Conservation (phyloP, 106 monocot genomes). For the Iris macrosiphon region DNA sequence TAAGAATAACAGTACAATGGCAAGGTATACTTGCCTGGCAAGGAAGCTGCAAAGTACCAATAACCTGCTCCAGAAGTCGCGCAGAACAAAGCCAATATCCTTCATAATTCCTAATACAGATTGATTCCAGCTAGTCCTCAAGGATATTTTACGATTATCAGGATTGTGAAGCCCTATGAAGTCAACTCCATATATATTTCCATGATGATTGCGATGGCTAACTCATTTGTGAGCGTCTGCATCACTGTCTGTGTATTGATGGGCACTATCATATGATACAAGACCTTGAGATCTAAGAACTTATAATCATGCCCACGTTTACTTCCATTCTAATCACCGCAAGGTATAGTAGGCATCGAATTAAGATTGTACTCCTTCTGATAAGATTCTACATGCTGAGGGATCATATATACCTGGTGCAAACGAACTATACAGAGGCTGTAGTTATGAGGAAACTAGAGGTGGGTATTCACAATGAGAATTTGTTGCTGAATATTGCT, state of each 20-base stretch:
- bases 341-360: slow-evolving; percentile 80
- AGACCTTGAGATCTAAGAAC: slow-evolving; percentile 89
- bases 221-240: slow-evolving; percentile 99
- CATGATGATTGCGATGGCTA: slow-evolving; percentile 95
- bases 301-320: slow-evolving; percentile 98
- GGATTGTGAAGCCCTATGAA: slow-evolving; percentile 99
- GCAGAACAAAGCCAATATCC: too few relatives aligned
- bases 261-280: slow-evolving; percentile 92
- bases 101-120: slow-evolving; percentile 80
- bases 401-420: slow-evolving; percentile 96
- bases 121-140: slow-evolving; percentile 93
- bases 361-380: slow-evolving; percentile 74
- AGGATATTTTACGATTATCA: slow-evolving; percentile 45
- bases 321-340: slow-evolving; percentile 99
- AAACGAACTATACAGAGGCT: slow-evolving; percentile 72
- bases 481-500: slow-evolving; percentile 53
- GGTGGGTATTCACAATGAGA: slow-evolving; percentile 93
- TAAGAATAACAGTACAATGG: too few relatives aligned
- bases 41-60: too few relatives aligned
- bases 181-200: slow-evolving; percentile 98
- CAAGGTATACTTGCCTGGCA: too few relatives aligned
- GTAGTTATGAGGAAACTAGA: slow-evolving; percentile 91
- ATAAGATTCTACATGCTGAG: slow-evolving; percentile 89
- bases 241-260: slow-evolving; percentile 86
- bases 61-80: too few relatives aligned